Evolutionary conservation across 331 rosid genomes (phyloP).

Genomic region (Telfairia occidentalis): DNA sequence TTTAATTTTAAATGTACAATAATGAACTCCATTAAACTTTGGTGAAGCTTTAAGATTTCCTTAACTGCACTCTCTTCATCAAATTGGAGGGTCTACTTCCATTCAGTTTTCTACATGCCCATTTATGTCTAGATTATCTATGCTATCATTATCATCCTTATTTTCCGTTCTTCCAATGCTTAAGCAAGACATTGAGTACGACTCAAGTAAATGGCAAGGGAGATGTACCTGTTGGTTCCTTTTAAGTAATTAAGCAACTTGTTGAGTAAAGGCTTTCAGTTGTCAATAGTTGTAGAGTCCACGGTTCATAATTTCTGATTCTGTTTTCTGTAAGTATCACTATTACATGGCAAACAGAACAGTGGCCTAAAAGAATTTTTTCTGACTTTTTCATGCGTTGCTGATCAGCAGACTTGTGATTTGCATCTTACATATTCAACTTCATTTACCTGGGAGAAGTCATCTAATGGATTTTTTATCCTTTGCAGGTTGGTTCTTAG

Average conservation of each 20-base stretch:
- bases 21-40: neutral
- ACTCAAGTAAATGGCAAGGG: neutral
- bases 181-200: neutral
- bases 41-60: neutral
- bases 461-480: neutral
- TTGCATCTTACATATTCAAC: neutral
- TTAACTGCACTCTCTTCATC: slow-evolving; percentile 1
- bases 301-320: neutral
- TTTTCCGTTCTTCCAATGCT: neutral
- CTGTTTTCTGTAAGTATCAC: neutral
- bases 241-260: neutral
- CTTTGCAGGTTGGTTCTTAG: neutral
- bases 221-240: neutral
- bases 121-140: neutral
- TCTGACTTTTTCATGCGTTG: neutral
- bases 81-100: neutral
- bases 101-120: neutral
- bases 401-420: neutral
- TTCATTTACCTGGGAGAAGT: neutral
- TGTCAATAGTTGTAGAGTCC: neutral
- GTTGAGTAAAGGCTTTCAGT: neutral
- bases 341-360: neutral
- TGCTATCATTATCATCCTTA: neutral
- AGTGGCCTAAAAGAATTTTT: neutral
- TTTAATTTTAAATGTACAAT: neutral